Evolutionary conservation across 1,139 yeast genomes (phyloP).

Genomic region (Candida neerlandica): DNA sequence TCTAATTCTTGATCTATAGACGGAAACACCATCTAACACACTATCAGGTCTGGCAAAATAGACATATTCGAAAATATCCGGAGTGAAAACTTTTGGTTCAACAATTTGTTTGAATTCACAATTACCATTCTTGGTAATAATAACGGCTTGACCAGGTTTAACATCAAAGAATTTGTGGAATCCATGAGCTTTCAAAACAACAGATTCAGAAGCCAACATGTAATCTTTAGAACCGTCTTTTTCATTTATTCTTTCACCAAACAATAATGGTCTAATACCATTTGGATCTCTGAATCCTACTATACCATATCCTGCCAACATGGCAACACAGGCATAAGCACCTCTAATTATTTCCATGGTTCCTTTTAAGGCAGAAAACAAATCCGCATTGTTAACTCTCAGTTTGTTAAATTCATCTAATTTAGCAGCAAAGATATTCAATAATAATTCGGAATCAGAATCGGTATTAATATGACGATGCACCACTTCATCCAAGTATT

Average conservation of each 20-base stretch:
- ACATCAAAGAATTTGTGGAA: slow-evolving; percentile 79
- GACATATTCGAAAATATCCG: slow-evolving; percentile 96
- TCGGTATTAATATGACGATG: slow-evolving; percentile 98
- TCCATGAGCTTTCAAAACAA: slow-evolving; percentile 92
- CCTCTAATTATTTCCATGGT: slow-evolving; percentile 84
- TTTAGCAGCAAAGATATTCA: slow-evolving; percentile 90
- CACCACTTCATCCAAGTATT: slow-evolving; percentile 86
- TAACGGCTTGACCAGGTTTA: slow-evolving; percentile 94
- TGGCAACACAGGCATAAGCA: slow-evolving; percentile 93
- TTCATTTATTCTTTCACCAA: slow-evolving; percentile 74
- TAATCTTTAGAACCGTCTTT: slow-evolving; percentile 79
- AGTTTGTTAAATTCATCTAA: slow-evolving; percentile 89
- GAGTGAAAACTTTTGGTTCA: slow-evolving; percentile 77
- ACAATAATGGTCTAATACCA: slow-evolving; percentile 88
- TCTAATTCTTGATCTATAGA: slow-evolving; percentile 86
- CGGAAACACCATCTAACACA: slow-evolving; percentile 92
- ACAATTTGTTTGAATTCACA: slow-evolving; percentile 90
- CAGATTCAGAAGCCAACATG: slow-evolving; percentile 95
- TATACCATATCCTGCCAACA: slow-evolving; percentile 94
- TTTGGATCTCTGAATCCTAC: slow-evolving; percentile 97
- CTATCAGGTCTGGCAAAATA: slow-evolving; percentile 98
- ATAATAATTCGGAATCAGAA: slow-evolving; percentile 87
- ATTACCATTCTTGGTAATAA: slow-evolving; percentile 66
- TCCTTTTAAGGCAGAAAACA: slow-evolving; percentile 82
- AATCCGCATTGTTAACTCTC: slow-evolving; percentile 88